Conservation (phyloP, 371 early-diverging fungal genomes). For the Mortierella sp. region DNA sequence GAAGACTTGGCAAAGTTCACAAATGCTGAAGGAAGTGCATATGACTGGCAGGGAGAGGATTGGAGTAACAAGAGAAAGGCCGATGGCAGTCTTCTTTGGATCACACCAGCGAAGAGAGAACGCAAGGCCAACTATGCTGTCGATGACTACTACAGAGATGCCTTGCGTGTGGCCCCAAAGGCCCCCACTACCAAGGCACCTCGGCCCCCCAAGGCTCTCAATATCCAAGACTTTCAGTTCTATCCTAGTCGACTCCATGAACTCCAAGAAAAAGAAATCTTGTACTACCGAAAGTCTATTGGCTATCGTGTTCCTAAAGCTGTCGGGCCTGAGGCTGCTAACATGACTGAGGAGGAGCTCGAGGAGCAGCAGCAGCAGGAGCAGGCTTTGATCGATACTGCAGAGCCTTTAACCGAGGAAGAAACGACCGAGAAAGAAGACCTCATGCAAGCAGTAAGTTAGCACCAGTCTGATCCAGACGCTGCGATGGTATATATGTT, state of each 20-base stretch:
- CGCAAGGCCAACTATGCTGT: slow-evolving; percentile 89
- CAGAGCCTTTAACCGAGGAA: slow-evolving; percentile 91
- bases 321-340: slow-evolving; percentile 60
- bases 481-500: background rate
- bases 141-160: slow-evolving; percentile 90
- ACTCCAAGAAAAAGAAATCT: slow-evolving; percentile 86
- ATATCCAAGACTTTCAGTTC: slow-evolving; percentile 92
- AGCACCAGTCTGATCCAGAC: background rate
- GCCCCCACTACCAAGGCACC: slow-evolving; percentile 67
- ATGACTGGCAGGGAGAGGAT: slow-evolving; percentile 98
- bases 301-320: slow-evolving; percentile 69
- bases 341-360: slow-evolving; percentile 59
- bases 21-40: slow-evolving; percentile 78
- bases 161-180: slow-evolving; percentile 72
- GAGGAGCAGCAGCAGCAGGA: slow-evolving; percentile 83
- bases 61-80: slow-evolving; percentile 77
- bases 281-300: slow-evolving; percentile 72
- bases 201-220: slow-evolving; percentile 73
- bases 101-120: slow-evolving; percentile 93
- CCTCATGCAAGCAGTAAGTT: slow-evolving; percentile 67
- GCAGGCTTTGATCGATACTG: slow-evolving; percentile 87
- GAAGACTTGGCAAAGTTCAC: slow-evolving; percentile 92
- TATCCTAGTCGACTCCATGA: slow-evolving; percentile 85
- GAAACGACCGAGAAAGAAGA: slow-evolving; percentile 88
- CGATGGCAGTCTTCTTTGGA: slow-evolving; percentile 74